A percentile compares a stretch with the other conserved stretches of the same genome.
Evolutionary conservation across 2,329 filamentous ascomycete species (phyloP).

Genomic region (Fusarium incarnatum): DNA sequence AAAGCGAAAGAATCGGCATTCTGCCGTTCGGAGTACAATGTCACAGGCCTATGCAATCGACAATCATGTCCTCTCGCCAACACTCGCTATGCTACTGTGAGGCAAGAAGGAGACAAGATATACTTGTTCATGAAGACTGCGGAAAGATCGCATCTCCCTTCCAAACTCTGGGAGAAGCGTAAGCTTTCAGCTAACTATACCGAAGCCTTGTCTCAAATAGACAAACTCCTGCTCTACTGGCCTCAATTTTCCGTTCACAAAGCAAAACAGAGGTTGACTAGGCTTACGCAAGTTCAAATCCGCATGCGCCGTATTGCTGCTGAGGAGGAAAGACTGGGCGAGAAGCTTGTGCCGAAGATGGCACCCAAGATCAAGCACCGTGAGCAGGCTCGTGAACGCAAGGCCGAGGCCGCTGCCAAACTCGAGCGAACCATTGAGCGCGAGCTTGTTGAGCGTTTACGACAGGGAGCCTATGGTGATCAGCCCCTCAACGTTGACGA

Average conservation of each 20-base stretch:
- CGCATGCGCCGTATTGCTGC: constrained; percentile 81
- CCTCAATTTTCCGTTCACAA: constrained; percentile 94
- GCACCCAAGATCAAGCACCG: constrained; percentile 88
- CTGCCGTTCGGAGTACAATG: constrained; percentile 95
- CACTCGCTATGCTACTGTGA: constrained; percentile 91
- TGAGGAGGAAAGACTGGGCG: constrained; percentile 89
- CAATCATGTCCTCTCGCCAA: constrained; percentile 93
- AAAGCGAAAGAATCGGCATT: constrained; percentile 59
- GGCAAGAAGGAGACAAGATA: constrained; percentile 83
- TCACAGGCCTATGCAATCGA: constrained; percentile 83
- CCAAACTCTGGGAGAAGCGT: constrained; percentile 94
- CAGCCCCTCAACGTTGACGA: constrained; percentile 95
- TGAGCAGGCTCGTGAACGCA: constrained; percentile 80
- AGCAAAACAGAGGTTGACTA: constrained; percentile 95
- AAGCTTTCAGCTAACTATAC: constrained; percentile 91
- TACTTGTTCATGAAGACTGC: constrained; percentile 98
- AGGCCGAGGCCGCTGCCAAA: constrained; percentile 86
- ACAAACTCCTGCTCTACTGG: constrained; percentile 89
- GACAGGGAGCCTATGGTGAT: constrained; percentile 94
- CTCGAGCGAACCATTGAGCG: constrained; percentile 95
- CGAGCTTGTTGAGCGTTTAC: constrained; percentile 89
- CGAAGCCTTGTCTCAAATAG: constrained; percentile 88
- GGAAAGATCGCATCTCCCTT: constrained; percentile 87
- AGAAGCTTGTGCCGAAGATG: constrained; percentile 87
- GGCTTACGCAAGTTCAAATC: constrained; percentile 91